phyloP scores from a whole-genome alignment of 441 rosid species.

The Eutrema salsugineum region DNA sequence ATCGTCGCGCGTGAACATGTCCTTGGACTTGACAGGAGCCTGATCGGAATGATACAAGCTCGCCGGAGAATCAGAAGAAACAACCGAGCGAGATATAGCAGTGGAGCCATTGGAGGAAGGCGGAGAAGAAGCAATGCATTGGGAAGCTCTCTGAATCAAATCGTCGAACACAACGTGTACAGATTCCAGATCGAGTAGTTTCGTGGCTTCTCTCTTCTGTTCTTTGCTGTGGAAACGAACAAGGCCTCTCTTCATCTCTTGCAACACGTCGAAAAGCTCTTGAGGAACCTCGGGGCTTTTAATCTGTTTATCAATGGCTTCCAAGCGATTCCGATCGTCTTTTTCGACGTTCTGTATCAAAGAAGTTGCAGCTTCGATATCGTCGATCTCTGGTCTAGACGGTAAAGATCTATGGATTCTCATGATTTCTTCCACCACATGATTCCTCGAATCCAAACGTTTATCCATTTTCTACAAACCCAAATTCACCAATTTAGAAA shows the following conservation, averaged over 20 bases:
- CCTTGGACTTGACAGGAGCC: constrained; percentile 30
- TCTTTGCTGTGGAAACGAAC: constrained; percentile 57
- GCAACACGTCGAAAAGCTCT: constrained; percentile 63
- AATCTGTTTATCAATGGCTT: constrained; percentile 49
- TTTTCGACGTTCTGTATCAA: constrained; percentile 68
- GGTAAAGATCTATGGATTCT: constrained; percentile 82
- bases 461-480: constrained; percentile 34
- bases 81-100: constrained; percentile 8
- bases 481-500: not conserved
- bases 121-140: constrained; percentile 45
- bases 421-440: constrained; percentile 83
- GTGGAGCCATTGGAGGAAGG: constrained; percentile 34
- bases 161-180: constrained; percentile 71
- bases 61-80: constrained; percentile 23
- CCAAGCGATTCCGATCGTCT: constrained; percentile 61
- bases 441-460: constrained; percentile 43
- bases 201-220: constrained; percentile 71
- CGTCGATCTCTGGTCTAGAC: constrained; percentile 66
- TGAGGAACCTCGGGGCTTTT: constrained; percentile 53
- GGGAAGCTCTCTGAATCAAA: constrained; percentile 79
- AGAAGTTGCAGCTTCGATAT: constrained; percentile 71
- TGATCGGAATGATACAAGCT: constrained; percentile 32
- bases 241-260: constrained; percentile 68
- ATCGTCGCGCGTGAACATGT: constrained; percentile 64
- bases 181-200: constrained; percentile 73